Evolutionary conservation across 2,329 filamentous ascomycete genomes (phyloP).

Genomic region (Ceratocystis harringtonii): DNA sequence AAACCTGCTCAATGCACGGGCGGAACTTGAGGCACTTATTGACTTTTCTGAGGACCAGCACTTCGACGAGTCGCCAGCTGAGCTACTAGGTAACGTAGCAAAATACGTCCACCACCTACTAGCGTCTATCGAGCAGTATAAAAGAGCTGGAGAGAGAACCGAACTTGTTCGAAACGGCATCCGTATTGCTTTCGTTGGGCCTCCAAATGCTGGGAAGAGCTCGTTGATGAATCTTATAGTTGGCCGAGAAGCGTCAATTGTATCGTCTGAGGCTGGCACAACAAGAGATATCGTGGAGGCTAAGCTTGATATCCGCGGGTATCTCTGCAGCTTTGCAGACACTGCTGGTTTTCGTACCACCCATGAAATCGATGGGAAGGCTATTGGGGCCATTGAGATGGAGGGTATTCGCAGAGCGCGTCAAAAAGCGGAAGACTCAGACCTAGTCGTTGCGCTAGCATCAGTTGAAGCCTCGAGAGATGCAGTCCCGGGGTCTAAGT

Average conservation of each 20-base stretch:
- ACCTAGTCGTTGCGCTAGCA: conserved; percentile 69
- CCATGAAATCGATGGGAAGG: conserved; percentile 14
- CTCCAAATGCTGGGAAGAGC: conserved; percentile 90
- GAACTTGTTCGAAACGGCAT: conserved; percentile 79
- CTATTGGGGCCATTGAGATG: conserved; percentile 61
- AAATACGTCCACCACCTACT: conserved; percentile 47
- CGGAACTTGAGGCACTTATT: conserved; percentile 86
- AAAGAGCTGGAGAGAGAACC: conserved; percentile 62
- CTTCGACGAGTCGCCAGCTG: conserved; percentile 71
- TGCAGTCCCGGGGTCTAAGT: background rate
- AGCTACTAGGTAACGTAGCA: conserved; percentile 56
- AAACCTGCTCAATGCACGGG: conserved; percentile 62
- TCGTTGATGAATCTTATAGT: conserved; percentile 83
- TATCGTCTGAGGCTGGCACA: conserved; percentile 82
- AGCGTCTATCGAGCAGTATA: conserved; percentile 50
- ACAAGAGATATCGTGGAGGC: conserved; percentile 91
- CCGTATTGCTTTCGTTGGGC: conserved; percentile 69
- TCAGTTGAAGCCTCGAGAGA: conserved; percentile 42
- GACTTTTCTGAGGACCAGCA: conserved; percentile 97
- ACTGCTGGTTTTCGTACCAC: conserved; percentile 68
- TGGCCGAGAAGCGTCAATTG: conserved; percentile 85
- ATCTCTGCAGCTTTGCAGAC: conserved; percentile 85
- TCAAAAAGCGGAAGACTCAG: conserved; percentile 64
- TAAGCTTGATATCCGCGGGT: conserved; percentile 75
- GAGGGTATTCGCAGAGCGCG: conserved; percentile 85